These are phyloP conservation scores for Gaultheria prostrata DNA, from an alignment of 148 eudicot species.

Conservation along the genomic window DNA sequence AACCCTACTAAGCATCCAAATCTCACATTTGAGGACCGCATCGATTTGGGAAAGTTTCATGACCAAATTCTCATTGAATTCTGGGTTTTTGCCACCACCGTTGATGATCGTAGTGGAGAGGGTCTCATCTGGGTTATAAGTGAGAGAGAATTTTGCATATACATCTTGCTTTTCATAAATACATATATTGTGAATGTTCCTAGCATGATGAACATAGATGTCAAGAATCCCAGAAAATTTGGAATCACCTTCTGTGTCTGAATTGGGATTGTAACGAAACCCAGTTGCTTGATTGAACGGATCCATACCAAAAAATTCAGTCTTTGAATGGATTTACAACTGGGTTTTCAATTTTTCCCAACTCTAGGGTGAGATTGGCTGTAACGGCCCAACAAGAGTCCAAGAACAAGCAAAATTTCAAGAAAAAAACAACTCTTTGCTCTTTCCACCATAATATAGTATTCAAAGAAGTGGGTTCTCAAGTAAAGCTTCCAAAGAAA, in stretches of 20 bases:
- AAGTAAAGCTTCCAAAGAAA: background rate
- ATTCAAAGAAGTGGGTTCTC: background rate
- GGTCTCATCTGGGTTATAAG: conserved; percentile 68
- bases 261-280: conserved; percentile 38
- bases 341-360: background rate
- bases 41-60: conserved; percentile 51
- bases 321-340: background rate
- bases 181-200: conserved; percentile 84
- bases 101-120: conserved; percentile 51
- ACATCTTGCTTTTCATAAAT: conserved; percentile 85
- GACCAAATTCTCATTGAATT: conserved; percentile 51
- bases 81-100: conserved; percentile 80
- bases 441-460: background rate
- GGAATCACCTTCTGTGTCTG: conserved; percentile 27
- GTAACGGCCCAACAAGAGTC: background rate
- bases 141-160: conserved; percentile 80
- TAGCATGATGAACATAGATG: conserved; percentile 70
- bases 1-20: conserved; percentile 79
- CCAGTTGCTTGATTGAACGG: conserved; percentile 36
- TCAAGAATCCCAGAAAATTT: conserved; percentile 53
- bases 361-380: conserved; percentile 1
- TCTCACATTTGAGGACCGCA: conserved; percentile 68
- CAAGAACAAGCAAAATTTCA: background rate
- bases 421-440: background rate
- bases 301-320: conserved; percentile 33